Base-by-base conservation (phyloP, 2,329 filamentous ascomycete genomes). In the Paraconiothyrium sp. region DNA sequence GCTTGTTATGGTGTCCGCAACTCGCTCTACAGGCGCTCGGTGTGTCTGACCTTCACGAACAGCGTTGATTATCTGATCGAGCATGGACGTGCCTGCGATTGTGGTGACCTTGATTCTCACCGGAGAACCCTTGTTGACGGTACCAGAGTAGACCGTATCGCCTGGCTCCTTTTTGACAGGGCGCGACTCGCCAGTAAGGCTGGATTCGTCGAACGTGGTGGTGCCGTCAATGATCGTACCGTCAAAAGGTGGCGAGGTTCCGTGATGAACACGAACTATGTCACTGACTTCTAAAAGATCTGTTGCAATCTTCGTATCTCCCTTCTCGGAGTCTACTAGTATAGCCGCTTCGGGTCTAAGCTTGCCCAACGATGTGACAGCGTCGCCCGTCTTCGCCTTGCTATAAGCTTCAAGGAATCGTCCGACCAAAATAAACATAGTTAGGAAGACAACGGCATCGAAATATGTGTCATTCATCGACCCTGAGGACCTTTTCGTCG, bases 401-500 rank as follows among this genome's bases (percentile, higher is more conserved):
- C 92, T 97, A 81, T 95, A 96, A 0, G 92, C 90, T 81, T 97
- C 94, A 13, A 94, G 88, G 51, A 91, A 85, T n/a, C 90, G 84
- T 14, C 87, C 87, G 47, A 85, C 83, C 1, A 97, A 87, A 24
- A 97, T 85, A 75, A 97, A 97, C 65, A 97, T 84, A 0, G 94
- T 97, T 59, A 97, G 78, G 65, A 97, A 97, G 2, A 97, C 92
- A 1, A 97, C 94, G 0, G 93, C 93, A 76, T 97, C 94, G 74
- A 97, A 97, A 77, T 97, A 97, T 20, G 78, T 76, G 72, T 80
- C 76, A 3, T 66, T 68, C 70, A 78, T 75, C 1, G 69, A 69
- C 8, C 77, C 77, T 14, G 66, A 64, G 1, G 75, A 72, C 14
- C 72, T 73, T 35, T 77, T 78, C 3, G 80, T 78, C 57, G 82